Evolutionary conservation across 306 rosid species (phyloP), one percentile per base, ranked within the genome.

Genomic region (Hippophae tibetana): DNA sequence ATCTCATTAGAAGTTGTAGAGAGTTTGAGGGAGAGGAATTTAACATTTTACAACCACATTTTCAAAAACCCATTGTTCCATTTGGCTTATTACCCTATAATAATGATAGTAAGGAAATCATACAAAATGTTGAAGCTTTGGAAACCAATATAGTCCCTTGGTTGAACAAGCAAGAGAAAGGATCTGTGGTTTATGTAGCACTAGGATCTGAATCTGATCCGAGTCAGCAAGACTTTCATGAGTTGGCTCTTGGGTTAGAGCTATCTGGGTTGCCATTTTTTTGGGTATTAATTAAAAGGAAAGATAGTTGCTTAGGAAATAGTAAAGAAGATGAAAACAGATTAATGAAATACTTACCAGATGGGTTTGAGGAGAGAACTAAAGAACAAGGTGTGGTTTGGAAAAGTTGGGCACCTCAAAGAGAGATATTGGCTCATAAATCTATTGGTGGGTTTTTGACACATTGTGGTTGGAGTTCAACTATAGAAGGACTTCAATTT

Each of bases 391-490:
- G 79, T 56, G 47, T 90, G 90, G 27, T 18, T 83, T 74, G 57
- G 3, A 81, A 80, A 60, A 86, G 87, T 0, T 83, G 88, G 90
- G 90, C 81, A 1, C 90, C 90, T 2, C 95, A 84, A 55, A n/a
- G 77, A 6, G n/a, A 78, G 79, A 82, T 87, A 13, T 44, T 84
- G 62, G 86, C 79, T 23, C 86, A 82, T 9, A 54, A 1, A 4
- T 70, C 83, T 0, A 62, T 81, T 2, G 82, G 81, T 13, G 95
- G 89, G 52, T 81, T 81, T 31, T 48, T 87, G 78, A 87, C 86
- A 1, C 89, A 81, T 23, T 81, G 86, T 14, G 86, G 92, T 6
- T 87, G 95, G 92, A 87, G 84, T 44, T 87, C 92, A 0, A 71
- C 76, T 3, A 4, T 82, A 61, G 95, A 87, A 65, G 78, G 85